Conservation (phyloP, 2,329 filamentous ascomycete species). For the Fusarium coffeatum region DNA sequence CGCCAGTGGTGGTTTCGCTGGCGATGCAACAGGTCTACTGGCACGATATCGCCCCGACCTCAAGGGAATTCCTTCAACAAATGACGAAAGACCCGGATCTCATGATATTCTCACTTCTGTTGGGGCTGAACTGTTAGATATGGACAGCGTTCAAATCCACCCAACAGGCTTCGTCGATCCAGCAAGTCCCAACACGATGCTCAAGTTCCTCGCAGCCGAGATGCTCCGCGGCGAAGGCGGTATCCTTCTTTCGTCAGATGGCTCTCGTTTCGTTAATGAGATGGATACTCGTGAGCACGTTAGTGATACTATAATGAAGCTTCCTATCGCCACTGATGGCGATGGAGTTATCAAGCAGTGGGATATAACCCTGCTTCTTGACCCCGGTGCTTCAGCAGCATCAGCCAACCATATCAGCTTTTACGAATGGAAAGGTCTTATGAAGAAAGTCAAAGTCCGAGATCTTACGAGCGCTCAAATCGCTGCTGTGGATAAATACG, state of each 20-base stretch:
- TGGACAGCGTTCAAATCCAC: conserved; percentile 71
- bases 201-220: conserved; percentile 74
- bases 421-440: conserved; percentile 71
- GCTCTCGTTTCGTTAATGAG: conserved; percentile 71
- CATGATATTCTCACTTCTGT: conserved; percentile 57
- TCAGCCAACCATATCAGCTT: conserved; percentile 69
- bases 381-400: conserved; percentile 66
- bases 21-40: conserved; percentile 68
- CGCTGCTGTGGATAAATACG: conserved; percentile 62
- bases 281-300: conserved; percentile 69
- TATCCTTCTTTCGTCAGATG: conserved; percentile 60
- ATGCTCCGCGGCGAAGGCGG: conserved; percentile 72
- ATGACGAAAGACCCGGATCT: conserved; percentile 67
- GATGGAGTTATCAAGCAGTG: conserved; percentile 60
- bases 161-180: conserved; percentile 73
- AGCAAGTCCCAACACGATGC: conserved; percentile 54
- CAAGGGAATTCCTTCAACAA: conserved; percentile 69
- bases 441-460: conserved; percentile 65
- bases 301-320: conserved; percentile 62
- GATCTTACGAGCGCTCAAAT: conserved; percentile 59
- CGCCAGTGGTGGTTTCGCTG: conserved; percentile 71
- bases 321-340: conserved; percentile 47
- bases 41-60: conserved; percentile 69
- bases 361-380: conserved; percentile 68
- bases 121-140: conserved; percentile 60